These are phyloP conservation scores for Trichoderma asperelloides DNA, from an alignment of 495 filamentous ascomycete genomes.

Conservation along the genomic window DNA sequence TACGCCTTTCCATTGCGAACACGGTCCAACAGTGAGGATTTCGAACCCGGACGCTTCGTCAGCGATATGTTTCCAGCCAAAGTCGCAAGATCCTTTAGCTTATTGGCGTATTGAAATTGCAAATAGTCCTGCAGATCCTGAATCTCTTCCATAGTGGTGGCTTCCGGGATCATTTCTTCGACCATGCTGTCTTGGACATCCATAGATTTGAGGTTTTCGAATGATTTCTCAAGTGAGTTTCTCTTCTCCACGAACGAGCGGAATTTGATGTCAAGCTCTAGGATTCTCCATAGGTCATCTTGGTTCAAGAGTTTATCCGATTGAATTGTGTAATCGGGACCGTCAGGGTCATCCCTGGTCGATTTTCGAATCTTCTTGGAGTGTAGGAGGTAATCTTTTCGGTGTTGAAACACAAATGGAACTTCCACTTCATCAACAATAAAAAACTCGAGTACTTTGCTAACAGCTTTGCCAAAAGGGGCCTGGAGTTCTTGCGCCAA, in stretches of 20 bases:
- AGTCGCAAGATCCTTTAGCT: conserved; percentile 65
- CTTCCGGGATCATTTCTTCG: conserved; percentile 69
- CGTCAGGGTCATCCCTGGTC: conserved; percentile 43
- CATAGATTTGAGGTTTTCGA: conserved; percentile 57
- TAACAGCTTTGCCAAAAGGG: conserved; percentile 78
- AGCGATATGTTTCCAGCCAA: conserved; percentile 47
- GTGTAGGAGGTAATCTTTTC: conserved; percentile 95
- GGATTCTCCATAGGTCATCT: conserved; percentile 86
- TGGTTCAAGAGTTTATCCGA: conserved; percentile 87
- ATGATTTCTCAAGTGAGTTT: conserved; percentile 66
- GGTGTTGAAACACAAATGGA: conserved; percentile 95
- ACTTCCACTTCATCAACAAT: conserved; percentile 88
- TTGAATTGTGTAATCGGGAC: conserved; percentile 59
- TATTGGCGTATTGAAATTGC: conserved; percentile 82
- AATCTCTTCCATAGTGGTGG: conserved; percentile 79
- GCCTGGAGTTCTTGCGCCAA: conserved; percentile 59
- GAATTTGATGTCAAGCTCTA: conserved; percentile 92
- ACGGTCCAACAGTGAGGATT: conserved; percentile 67
- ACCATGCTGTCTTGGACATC: conserved; percentile 53
- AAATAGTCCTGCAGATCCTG: conserved; percentile 96
- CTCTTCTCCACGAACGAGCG: conserved; percentile 84
- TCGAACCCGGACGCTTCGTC: conserved; percentile 67
- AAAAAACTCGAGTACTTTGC: conserved; percentile 91
- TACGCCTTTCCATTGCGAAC: conserved; percentile 72
- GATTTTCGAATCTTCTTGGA: conserved; percentile 65